Evolutionary conservation across 164 flowering plant genomes (phyloP), one percentile per base, ranked within the genome.

Genomic region (Vitis amurensis): DNA sequence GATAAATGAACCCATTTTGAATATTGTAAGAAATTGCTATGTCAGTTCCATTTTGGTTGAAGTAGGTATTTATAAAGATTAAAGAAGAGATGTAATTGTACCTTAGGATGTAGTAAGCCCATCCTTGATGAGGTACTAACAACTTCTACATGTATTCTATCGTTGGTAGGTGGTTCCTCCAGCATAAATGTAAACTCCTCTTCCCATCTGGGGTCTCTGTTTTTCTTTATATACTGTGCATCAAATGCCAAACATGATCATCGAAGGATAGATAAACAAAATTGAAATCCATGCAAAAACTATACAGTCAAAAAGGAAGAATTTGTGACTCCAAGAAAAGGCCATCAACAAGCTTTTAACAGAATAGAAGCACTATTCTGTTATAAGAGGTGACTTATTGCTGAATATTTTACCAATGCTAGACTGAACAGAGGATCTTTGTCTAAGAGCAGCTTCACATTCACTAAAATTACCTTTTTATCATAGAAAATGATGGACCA

Each of bases 131-230:
- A 84, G 61, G 81, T 67, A 67, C 95, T 92, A 17, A 86, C 19
- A 27, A 92, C 94, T 79, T 92, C 97, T 13, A 90, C 78, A 69
- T 92, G 91, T 60, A 92, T 49, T 71, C 67, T 86, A 31, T 92
- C 95, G 64, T 84, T 78, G 11, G 29, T 77, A n/a, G 95, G 95
- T 2, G 97, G 92, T 62, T 86, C 90, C 23, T 88, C 95, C 47
- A 90, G 74, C 77, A 47, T 80, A 58, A 92, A 92, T 59, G 74
- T 71, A 68, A 90, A 92, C 70, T 90, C 97, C 68, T 92, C 92
- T 0, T 84, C 95, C 95, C 95, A 92, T 74, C 95, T 89, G 37
- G 97, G 97, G 71, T 89, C 90, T 73, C 97, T 78, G 77, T 86
- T 92, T 73, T 84, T 92, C 92, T 85, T 92, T 47, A 92, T 70